A percentile compares a stretch with the other conserved stretches of the same genome.
Conservation (phyloP, 345 rosid species). For the Citrus australasica region DNA sequence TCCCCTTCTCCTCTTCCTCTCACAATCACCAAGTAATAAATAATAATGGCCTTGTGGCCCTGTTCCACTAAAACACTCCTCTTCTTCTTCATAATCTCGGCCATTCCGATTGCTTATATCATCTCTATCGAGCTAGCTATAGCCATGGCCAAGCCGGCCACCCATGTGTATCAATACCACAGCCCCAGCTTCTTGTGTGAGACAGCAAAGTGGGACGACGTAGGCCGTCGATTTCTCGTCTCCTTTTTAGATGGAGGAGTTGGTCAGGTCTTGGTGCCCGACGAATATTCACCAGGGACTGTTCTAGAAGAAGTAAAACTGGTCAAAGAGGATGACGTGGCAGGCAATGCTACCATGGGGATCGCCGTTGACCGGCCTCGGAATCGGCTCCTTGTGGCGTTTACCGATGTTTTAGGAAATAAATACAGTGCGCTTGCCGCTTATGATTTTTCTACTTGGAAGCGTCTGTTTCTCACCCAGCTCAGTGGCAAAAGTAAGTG, state of each 20-base stretch:
- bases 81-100: constrained; percentile 53
- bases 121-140: constrained; percentile 49
- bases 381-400: constrained; percentile 71
- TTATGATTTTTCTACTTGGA: constrained; percentile 82
- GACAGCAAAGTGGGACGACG: constrained; percentile 89
- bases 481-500: constrained; percentile 58
- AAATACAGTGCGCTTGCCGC: constrained; percentile 69
- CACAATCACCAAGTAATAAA: too few species aligned
- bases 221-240: constrained; percentile 65
- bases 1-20: too few species aligned
- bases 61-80: constrained; percentile 42
- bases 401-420: constrained; percentile 57
- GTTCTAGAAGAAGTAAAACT: constrained; percentile 51
- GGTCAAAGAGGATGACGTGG: constrained; percentile 62
- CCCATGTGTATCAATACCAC: constrained; percentile 67
- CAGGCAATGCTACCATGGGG: constrained; percentile 72
- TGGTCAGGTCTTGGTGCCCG: constrained; percentile 59
- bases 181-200: constrained; percentile 75
- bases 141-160: constrained; percentile 28
- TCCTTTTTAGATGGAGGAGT: constrained; percentile 77
- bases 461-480: constrained; percentile 60
- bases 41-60: constrained; percentile 19
- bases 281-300: constrained; percentile 12
- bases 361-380: constrained; percentile 55
- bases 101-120: constrained; percentile 65